Base-by-base conservation (phyloP, 2,329 filamentous ascomycete species). In the Mycocentrospora acerina region DNA sequence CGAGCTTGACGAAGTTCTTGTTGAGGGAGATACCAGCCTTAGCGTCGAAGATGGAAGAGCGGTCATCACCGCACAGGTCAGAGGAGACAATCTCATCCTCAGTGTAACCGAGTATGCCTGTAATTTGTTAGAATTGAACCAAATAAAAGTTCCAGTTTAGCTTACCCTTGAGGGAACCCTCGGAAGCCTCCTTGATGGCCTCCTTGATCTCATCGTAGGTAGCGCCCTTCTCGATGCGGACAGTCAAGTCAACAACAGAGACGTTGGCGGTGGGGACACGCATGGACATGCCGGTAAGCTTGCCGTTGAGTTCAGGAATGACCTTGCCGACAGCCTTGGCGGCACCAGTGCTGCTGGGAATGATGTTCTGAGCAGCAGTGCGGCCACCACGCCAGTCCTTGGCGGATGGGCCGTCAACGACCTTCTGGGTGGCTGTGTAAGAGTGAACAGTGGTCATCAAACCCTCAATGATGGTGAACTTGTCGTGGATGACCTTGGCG, bases 301-400 rank as follows among this genome's bases (percentile, higher is more conserved):
- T 98, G 83, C 93, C 93, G 79, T 97, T 97, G 60, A 98, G 85
- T 62, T 82, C 78, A 63, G 93, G 93, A 68, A 97, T 97, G 80
- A 97, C 93, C 86, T 98, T 98, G 79, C 93, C 93, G 78, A 98
- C 93, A 71, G 93, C 93, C 89, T 98, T 98, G 72, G 93, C 93
- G 74, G 93, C 93, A 84, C 93, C 93, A 57, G 93, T 98, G 83
- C 88, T 95, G 80, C 84, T 89, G 75, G 93, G 93, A 70, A 98
- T 97, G 82, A 97, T 97, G 86, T 98, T 97, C 82, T 95, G 88
- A 69, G 93, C 93, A 77, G 93, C 93, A 64, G 88, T 90, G 79
- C 93, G 93, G 74, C 93, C 93, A 83, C 93, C 93, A 78, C 91
- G 87, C 91, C 91, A 98, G 81, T 97, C 93, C 88, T 98, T 98